Base-by-base conservation (phyloP, 2,329 filamentous ascomycete genomes). In the Chaetomium olivaceum region DNA sequence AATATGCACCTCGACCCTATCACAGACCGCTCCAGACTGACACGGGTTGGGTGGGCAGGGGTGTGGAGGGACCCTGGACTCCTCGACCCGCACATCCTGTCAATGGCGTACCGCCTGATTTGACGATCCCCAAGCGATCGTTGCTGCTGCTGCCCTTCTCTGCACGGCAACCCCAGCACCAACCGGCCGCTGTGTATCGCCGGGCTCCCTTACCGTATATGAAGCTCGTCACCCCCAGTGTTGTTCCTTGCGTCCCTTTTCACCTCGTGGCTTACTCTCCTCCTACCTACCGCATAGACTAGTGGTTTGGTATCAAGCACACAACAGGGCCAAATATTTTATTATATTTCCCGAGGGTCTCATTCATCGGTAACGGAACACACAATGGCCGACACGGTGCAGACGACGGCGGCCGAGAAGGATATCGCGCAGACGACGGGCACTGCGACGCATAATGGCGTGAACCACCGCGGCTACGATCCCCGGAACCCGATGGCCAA, bases 401-500 rank as follows among this genome's bases (percentile, higher is more conserved):
- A 65, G 57, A 4, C 52, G 3, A 29, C 33, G 33, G 31, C 55
- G 25, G 39, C 51, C 29, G 69, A 69, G 61, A 70, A 73, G 67
- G 66, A 71, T 11, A 52, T 63, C n/a, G 65, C 60, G 57, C 59
- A 68, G n/a, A 65, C 69, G 33, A 69, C 70, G 14, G 66, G 64
- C 39, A 33, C 64, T 14, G 46, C 66, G 23, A 58, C 62, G 19
- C 62, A 57, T 58, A 68, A 70, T 54, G 72, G 68, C 54, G 36
- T 39, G 56, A 57, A 68, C 31, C 72, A 73, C 56, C 74, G 73
- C 27, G 74, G 74, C 67, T 77, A 76, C 64, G 76, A 77, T 63
- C 74, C 74, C 21, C 62, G 66, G 70, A 80, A 82, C 73, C 80
- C 80, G 9, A 76, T 78, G 58, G 76, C 73, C 61, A 74, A 77